phyloP scores from a whole-genome alignment of 1,139 yeast species.

The Yamadazyma blattariae region DNA sequence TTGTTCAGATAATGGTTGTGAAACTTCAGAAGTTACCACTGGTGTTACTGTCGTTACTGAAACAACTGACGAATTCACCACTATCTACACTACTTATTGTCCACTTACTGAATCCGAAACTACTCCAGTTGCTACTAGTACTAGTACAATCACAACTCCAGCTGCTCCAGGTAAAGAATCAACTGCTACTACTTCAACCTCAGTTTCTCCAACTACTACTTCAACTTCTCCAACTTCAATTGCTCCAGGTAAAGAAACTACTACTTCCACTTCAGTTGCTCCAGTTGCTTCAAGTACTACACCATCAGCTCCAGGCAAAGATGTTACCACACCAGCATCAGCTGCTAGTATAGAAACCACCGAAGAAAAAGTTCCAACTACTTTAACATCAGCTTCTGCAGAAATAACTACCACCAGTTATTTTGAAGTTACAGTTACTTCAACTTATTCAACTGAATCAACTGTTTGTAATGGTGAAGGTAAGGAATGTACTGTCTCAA shows the following conservation, averaged over 20 bases:
- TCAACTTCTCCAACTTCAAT: constrained; percentile 48
- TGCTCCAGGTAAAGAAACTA: constrained; percentile 37
- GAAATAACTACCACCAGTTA: constrained; percentile 3
- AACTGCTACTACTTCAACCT: constrained; percentile 2
- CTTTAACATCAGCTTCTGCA: constrained; percentile 4
- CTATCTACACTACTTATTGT: constrained; percentile 34
- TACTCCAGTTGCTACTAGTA: constrained; percentile 6
- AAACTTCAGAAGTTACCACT: constrained; percentile 46
- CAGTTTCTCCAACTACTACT: constrained; percentile 47
- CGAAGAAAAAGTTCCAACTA: constrained; percentile 1
- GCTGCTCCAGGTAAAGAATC: constrained; percentile 3
- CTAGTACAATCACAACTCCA: background rate
- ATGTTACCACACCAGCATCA: background rate
- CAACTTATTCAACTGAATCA: constrained; percentile 8
- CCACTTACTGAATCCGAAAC: constrained; percentile 19
- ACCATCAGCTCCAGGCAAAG: background rate
- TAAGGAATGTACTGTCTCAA: constrained; percentile 5
- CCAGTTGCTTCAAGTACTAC: constrained; percentile 12
- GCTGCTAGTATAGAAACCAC: background rate
- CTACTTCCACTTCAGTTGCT: constrained; percentile 41
- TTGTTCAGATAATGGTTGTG: constrained; percentile 39
- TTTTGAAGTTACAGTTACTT: constrained; percentile 9
- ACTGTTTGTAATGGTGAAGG: constrained; percentile 8
- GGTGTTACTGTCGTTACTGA: constrained; percentile 16
- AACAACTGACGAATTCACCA: constrained; percentile 21